These are phyloP conservation scores for Pulchroboletus neoregius DNA, from an alignment of 1,284 basidiomycete species.

Conservation along the genomic window DNA sequence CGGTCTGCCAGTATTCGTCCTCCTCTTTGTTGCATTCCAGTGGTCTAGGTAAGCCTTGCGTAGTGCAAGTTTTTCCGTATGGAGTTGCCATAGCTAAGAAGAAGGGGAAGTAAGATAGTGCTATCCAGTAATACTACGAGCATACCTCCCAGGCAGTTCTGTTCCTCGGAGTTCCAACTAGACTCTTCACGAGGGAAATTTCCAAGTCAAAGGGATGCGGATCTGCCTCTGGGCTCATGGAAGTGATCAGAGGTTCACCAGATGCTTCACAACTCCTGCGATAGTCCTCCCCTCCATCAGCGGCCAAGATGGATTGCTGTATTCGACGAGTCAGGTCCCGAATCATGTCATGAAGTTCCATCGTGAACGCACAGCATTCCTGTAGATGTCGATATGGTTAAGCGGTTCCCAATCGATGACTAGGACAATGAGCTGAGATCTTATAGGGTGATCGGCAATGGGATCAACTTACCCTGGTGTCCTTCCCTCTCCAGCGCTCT, in stretches of 20 bases:
- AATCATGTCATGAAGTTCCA: background rate
- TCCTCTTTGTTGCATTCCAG: conserved; percentile 49
- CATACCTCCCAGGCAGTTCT: conserved; percentile 27
- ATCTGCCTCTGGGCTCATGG: conserved; percentile 42
- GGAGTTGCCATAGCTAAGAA: conserved; percentile 52
- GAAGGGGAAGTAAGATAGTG: conserved; percentile 16
- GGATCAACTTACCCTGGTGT: conserved; percentile 49
- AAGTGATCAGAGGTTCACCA: conserved; percentile 50
- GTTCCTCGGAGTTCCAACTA: conserved; percentile 22
- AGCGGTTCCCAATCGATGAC: conserved; percentile 44
- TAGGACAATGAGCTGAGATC: conserved; percentile 10
- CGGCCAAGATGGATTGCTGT: conserved; percentile 18
- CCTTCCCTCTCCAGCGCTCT: conserved; percentile 62
- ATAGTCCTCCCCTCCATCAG: conserved; percentile 40
- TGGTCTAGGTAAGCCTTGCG: conserved; percentile 53
- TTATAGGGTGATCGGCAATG: background rate
- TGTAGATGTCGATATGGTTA: conserved; percentile 40
- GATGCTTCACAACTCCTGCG: conserved; percentile 41
- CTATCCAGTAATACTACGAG: background rate
- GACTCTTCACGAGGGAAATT: conserved; percentile 21
- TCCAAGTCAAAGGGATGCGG: conserved; percentile 27
- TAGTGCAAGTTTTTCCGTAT: conserved; percentile 44
- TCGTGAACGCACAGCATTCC: conserved; percentile 30
- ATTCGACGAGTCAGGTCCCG: background rate
- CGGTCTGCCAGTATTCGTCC: conserved; percentile 58